A percentile compares a stretch with the other conserved stretches of the same genome.
These are phyloP conservation scores for Didymellaceae sp. DNA, from an alignment of 2,329 filamentous ascomycete species.

Conservation along the genomic window DNA sequence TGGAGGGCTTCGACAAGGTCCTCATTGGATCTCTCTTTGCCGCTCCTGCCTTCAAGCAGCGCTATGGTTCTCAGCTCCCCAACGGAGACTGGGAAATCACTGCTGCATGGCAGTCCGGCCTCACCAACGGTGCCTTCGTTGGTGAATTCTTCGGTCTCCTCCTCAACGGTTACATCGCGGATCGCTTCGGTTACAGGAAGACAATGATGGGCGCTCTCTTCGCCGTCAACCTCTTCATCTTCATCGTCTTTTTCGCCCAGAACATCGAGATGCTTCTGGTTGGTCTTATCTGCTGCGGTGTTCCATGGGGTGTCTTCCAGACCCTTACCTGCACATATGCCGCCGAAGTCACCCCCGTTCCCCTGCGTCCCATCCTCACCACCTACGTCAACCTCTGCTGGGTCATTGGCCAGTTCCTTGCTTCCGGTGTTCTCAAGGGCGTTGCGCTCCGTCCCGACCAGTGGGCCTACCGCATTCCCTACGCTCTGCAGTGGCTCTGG, in stretches of 20 bases:
- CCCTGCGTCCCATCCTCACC: slow-evolving; percentile 63
- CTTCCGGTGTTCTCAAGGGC: slow-evolving; percentile 72
- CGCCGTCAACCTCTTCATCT: slow-evolving; percentile 41
- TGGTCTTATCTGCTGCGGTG: slow-evolving; percentile 60
- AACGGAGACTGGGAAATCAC: slow-evolving; percentile 52
- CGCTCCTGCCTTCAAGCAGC: slow-evolving; percentile 53
- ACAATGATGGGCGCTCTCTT: slow-evolving; percentile 46
- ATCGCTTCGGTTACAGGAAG: slow-evolving; percentile 52
- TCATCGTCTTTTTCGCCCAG: slow-evolving; percentile 46
- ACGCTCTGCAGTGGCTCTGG: slow-evolving; percentile 79
- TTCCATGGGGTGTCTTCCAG: slow-evolving; percentile 56
- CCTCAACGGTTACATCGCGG: slow-evolving; percentile 54
- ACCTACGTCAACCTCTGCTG: slow-evolving; percentile 82
- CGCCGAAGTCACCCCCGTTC: slow-evolving; percentile 71
- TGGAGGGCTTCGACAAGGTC: slow-evolving; percentile 88
- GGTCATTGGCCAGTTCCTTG: slow-evolving; percentile 76
- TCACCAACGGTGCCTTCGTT: slow-evolving; percentile 55
- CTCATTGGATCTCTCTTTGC: slow-evolving; percentile 79
- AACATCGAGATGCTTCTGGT: slow-evolving; percentile 64
- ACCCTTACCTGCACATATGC: slow-evolving; percentile 57
- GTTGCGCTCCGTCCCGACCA: slow-evolving; percentile 69
- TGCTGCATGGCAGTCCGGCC: slow-evolving; percentile 55
- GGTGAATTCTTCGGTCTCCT: slow-evolving; percentile 55
- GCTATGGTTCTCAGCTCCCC: slow-evolving; percentile 48
- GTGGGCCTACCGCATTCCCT: slow-evolving; percentile 71